phyloP scores from a whole-genome alignment of 2,329 filamentous ascomycete species.

The Cordyceps farinosa region DNA sequence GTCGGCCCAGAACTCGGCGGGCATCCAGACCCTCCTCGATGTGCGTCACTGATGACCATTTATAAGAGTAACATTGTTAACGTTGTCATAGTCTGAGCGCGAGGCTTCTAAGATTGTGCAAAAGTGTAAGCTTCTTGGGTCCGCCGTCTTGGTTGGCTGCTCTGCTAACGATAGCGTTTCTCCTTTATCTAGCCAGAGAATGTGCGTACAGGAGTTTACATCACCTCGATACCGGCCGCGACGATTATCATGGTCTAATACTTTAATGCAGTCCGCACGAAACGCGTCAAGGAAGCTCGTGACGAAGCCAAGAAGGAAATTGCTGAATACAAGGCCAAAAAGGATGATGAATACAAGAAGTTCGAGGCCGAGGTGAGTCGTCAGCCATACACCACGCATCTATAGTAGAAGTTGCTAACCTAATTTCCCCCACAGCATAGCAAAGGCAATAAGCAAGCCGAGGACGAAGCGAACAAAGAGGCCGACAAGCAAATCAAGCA shows the following conservation, averaged over 20 bases:
- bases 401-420: constrained; percentile 7
- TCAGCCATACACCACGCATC: background rate
- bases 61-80: constrained; percentile 9
- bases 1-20: constrained; percentile 97
- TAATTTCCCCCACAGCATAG: constrained; percentile 63
- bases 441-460: constrained; percentile 78
- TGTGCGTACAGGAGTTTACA: constrained; percentile 53
- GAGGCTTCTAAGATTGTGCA: constrained; percentile 99
- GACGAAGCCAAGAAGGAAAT: constrained; percentile 98
- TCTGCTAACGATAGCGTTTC: constrained; percentile 10
- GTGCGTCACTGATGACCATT: constrained; percentile 55
- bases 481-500: constrained; percentile 79
- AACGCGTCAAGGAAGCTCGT: constrained; percentile 94
- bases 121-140: constrained; percentile 61
- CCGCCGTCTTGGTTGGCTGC: background rate
- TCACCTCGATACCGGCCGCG: background rate
- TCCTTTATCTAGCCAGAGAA: constrained; percentile 67
- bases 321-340: constrained; percentile 81
- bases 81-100: constrained; percentile 75
- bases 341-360: constrained; percentile 92
- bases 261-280: constrained; percentile 62
- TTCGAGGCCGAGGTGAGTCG: constrained; percentile 69
- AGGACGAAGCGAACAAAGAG: constrained; percentile 74
- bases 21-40: constrained; percentile 98
- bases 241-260: background rate